A percentile compares a stretch with the other conserved stretches of the same genome.
phyloP scores from a whole-genome alignment of 176 grass and related monocot genomes.

The Rhynchospora breviuscula region DNA sequence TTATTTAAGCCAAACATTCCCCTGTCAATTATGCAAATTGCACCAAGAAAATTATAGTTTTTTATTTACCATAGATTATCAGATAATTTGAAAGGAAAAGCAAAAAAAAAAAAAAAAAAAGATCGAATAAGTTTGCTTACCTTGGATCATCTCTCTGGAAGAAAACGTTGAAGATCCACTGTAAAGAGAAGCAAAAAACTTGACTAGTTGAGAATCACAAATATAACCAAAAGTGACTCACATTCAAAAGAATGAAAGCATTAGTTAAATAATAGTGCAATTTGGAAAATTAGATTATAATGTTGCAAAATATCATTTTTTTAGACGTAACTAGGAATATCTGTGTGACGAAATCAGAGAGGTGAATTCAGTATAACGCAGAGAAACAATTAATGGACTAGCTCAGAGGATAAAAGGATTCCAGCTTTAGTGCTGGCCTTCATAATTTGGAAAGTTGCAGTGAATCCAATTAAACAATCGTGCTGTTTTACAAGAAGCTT shows the following conservation, averaged over 20 bases:
- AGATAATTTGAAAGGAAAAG: neutral
- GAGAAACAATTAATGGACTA: neutral
- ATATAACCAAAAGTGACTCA: neutral
- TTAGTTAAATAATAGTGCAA: neutral
- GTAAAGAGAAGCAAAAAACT: slow-evolving; percentile 9
- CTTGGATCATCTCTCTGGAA: slow-evolving; percentile 10
- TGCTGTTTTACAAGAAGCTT: neutral
- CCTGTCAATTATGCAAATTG: slow-evolving; percentile 9
- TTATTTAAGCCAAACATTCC: slow-evolving; percentile 19
- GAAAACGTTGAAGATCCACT: slow-evolving; percentile 2
- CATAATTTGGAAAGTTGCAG: neutral
- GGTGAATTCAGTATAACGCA: neutral
- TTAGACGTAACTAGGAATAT: neutral
- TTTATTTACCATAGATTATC: neutral
- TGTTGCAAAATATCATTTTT: neutral
- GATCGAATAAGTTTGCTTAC: neutral
- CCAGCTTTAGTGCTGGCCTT: neutral
- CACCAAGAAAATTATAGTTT: neutral
- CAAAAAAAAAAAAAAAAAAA: no score
- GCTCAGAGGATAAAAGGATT: neutral
- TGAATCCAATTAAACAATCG: neutral
- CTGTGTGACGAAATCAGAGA: neutral
- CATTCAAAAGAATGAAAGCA: neutral
- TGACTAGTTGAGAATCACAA: neutral
- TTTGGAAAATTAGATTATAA: neutral